A percentile compares a stretch with the other conserved stretches of the same genome.
Conservation (phyloP, 1,284 basidiomycete species). For the Austroboletus niveus region DNA sequence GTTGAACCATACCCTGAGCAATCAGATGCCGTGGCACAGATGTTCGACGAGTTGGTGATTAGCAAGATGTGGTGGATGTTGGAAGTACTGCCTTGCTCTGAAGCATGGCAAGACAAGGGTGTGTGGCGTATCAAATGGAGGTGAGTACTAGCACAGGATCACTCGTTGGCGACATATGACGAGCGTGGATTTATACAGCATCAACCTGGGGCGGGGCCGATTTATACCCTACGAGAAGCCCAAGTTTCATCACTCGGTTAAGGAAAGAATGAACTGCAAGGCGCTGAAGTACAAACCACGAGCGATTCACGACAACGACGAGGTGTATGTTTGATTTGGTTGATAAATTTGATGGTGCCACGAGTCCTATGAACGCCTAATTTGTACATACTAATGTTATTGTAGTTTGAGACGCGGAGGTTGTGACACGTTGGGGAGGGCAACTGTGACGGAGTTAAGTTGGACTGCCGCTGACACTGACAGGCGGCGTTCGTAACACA, state of each 20-base stretch:
- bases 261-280: slow-evolving; percentile 26
- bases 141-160: slow-evolving; percentile 6
- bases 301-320: slow-evolving; percentile 19
- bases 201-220: slow-evolving; percentile 32
- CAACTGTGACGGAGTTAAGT: no score
- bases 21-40: slow-evolving; percentile 26
- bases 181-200: slow-evolving; percentile 10
- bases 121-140: slow-evolving; percentile 28
- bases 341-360: not conserved
- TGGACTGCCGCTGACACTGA: no score
- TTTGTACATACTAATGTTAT: not conserved
- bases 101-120: slow-evolving; percentile 31
- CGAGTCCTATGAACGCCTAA: not conserved
- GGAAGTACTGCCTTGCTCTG: slow-evolving; percentile 26
- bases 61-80: slow-evolving; percentile 30
- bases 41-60: slow-evolving; percentile 23
- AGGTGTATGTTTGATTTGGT: slow-evolving; percentile 27
- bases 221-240: slow-evolving; percentile 25
- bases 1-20: slow-evolving; percentile 11
- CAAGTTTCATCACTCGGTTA: slow-evolving; percentile 32
- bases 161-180: not conserved
- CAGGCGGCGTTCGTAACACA: no score
- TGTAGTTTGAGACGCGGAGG: no score
- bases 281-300: slow-evolving; percentile 27
- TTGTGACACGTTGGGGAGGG: no score